Evolutionary conservation across 805 yeast species (phyloP), one percentile per base, ranked within the genome.

Genomic region (Wickerhamomyces rabaulensis): DNA sequence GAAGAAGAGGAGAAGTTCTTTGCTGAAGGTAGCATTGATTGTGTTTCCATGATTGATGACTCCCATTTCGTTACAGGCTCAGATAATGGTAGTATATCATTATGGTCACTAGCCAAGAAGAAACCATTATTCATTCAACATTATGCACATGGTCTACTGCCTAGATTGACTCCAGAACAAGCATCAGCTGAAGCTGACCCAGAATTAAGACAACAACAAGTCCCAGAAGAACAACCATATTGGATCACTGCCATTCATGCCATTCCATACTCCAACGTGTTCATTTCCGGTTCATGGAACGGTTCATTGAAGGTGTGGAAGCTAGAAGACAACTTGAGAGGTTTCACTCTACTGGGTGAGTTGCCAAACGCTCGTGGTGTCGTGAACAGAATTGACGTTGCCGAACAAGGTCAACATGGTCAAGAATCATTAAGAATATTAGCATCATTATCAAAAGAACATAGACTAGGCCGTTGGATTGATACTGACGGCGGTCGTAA

Each of bases 31-130:
- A 82, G 94, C 52, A 82, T 92, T 44, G 98, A 92, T 57, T 84
- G 87, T 60, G 94, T 91, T 29, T 71, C 86, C 12, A 90, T 91
- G 97, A 67, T 87, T 45, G 99, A 94, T 66, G 96, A 91, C 65
- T 79, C 90, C 23, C 90, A 87, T 63, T 94, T 94, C 62, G 82
- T 94, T 41, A 91, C 98, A 1, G 98, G 98, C 5, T 84, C 96
- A 15, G 99, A 94, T 62, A 92, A 91, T 63, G 99, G 99, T 39
- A 86, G 80, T 60, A 68, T 94, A 27, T 70, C 87, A n/a, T 71
- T 94, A 51, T 94, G 99, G 99, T 82, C 96, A 3, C 68, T 85
- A 47, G 82, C 87, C 22, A 89, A 89, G 68, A 94, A 94, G 76
- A 91, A 89, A 67, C 95, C 98, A 15, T 67, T 87, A 25, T 84